phyloP scores from a whole-genome alignment of 495 filamentous ascomycete genomes.

The Tuber calosporum region DNA sequence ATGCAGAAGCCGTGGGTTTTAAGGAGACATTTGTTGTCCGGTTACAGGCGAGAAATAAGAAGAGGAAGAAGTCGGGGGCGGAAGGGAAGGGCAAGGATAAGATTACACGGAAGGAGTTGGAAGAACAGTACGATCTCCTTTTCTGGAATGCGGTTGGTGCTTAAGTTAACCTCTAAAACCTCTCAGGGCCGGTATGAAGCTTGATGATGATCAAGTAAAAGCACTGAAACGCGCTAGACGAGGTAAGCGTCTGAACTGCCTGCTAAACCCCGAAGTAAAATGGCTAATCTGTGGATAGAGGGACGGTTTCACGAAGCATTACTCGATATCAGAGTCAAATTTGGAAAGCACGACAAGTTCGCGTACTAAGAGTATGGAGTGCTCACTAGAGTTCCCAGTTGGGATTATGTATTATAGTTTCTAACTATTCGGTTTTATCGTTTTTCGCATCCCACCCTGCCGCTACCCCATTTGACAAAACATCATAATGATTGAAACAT shows the following conservation, averaged over 20 bases:
- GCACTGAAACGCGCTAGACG: constrained; percentile 71
- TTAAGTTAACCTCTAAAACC: background rate
- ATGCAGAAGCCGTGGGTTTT: constrained; percentile 63
- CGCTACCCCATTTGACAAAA: background rate
- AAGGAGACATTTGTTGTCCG: constrained; percentile 73
- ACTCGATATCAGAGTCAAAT: constrained; percentile 80
- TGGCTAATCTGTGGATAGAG: constrained; percentile 46
- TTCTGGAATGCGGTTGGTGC: constrained; percentile 34
- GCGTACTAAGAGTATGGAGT: constrained; percentile 44
- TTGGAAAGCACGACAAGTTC: constrained; percentile 91
- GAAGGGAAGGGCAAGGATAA: constrained; percentile 67
- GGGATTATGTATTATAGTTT: background rate
- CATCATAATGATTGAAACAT: background rate
- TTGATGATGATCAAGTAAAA: constrained; percentile 81
- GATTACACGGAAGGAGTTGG: constrained; percentile 79
- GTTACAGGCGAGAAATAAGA: constrained; percentile 89
- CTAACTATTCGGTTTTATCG: background rate
- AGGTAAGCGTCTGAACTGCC: constrained; percentile 17
- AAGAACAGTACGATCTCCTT: constrained; percentile 47
- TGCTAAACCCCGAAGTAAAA: background rate
- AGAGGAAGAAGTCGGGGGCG: constrained; percentile 66
- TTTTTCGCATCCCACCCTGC: background rate
- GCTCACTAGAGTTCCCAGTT: no score
- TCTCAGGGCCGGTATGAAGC: constrained; percentile 55
- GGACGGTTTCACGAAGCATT: constrained; percentile 86